A percentile compares a stretch with the other conserved stretches of the same genome.
Evolutionary conservation across 352 stramenopile species (phyloP).

Genomic region (Globisporangium emineosum): DNA sequence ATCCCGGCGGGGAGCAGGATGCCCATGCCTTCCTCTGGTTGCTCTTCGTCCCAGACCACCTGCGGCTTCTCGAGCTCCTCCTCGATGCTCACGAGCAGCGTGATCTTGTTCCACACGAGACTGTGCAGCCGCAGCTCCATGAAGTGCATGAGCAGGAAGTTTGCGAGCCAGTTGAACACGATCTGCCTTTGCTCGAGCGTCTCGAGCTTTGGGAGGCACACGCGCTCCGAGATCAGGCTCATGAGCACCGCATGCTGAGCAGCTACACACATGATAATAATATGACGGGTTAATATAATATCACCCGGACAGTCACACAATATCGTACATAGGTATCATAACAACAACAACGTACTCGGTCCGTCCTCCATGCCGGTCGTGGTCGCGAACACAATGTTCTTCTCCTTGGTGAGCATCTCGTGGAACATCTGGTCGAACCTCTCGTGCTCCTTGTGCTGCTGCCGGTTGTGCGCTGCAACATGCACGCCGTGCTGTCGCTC

Average conservation of each 20-base stretch:
- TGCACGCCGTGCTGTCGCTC: conserved; percentile 33
- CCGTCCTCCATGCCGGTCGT: conserved; percentile 77
- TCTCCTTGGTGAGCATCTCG: conserved; percentile 62
- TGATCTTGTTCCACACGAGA: conserved; percentile 84
- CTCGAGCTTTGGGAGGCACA: conserved; percentile 58
- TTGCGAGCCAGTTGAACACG: conserved; percentile 77
- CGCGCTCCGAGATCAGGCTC: conserved; percentile 49
- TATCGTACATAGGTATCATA: not conserved
- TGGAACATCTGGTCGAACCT: conserved; percentile 64
- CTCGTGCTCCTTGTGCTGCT: conserved; percentile 34
- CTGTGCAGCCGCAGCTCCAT: conserved; percentile 77
- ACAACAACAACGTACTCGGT: conserved; percentile 33
- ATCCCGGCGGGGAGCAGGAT: conserved; percentile 65
- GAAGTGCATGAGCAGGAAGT: conserved; percentile 78
- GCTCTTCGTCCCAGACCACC: conserved; percentile 46
- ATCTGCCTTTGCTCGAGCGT: conserved; percentile 47
- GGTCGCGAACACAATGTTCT: conserved; percentile 66
- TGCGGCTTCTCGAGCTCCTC: conserved; percentile 29
- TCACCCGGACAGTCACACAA: not conserved
- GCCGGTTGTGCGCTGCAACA: conserved; percentile 40
- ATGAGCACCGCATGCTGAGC: conserved; percentile 62
- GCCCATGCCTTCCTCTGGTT: conserved; percentile 62
- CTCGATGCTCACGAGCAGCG: conserved; percentile 61
- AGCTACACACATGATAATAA: conserved; percentile 14
- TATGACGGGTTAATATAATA: not conserved